Conservation (phyloP, 306 rosid species). For the Alnus glutinosa region DNA sequence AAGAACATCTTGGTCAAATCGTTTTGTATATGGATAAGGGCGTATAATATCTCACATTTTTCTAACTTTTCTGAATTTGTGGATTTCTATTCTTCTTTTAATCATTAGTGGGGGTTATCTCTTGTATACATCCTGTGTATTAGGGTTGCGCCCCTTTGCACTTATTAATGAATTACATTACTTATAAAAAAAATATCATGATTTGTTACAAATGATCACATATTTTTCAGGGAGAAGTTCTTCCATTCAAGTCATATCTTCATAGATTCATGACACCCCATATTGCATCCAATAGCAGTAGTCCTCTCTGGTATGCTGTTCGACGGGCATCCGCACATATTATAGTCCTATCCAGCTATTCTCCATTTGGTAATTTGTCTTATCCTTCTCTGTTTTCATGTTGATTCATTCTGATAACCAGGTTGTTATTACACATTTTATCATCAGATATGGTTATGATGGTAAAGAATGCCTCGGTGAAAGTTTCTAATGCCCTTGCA, state of each 20-base stretch:
- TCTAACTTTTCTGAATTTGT: no score
- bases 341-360: constrained; percentile 86
- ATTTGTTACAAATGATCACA: constrained; percentile 9
- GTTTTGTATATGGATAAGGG: no score
- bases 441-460: neutral
- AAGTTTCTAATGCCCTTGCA: neutral
- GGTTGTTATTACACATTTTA: neutral
- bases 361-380: constrained; percentile 72
- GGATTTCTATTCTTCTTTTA: no score
- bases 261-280: constrained; percentile 77
- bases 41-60: no score
- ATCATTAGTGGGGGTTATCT: no score
- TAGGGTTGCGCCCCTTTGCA: no score
- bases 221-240: constrained; percentile 72
- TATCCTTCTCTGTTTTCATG: constrained; percentile 18
- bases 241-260: constrained; percentile 76
- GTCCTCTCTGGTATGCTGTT: constrained; percentile 93
- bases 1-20: no score
- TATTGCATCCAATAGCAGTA: constrained; percentile 76
- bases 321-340: constrained; percentile 96
- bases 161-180: no score
- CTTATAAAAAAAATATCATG: neutral
- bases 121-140: no score
- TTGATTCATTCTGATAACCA: constrained; percentile 12
- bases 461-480: neutral